Percentiles rank a stretch among this genome's conserved stretches.
Conservation (phyloP, 176 grass and related monocot species). For the Urochloa ruziziensis region DNA sequence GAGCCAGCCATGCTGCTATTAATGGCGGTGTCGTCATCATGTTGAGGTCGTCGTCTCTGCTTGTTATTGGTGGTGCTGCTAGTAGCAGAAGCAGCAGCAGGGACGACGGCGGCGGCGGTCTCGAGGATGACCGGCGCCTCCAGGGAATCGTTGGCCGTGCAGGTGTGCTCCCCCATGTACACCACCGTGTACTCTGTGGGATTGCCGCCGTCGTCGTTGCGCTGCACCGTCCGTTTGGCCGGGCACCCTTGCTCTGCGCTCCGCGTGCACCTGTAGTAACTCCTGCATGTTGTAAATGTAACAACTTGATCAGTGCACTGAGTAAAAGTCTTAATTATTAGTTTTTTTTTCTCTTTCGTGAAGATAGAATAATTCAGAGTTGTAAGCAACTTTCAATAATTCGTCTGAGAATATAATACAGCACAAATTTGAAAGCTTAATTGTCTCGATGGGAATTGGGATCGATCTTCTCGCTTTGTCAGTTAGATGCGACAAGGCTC, state of each 20-base stretch:
- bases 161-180: constrained; percentile 31
- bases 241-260: constrained; percentile 43
- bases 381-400: background rate
- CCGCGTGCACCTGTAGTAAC: constrained; percentile 60
- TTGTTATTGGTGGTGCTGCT: background rate
- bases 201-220: background rate
- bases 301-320: background rate
- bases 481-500: background rate
- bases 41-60: no score
- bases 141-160: background rate
- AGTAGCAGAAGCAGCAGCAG: no score
- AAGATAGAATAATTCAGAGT: background rate
- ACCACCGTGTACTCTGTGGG: constrained; percentile 22
- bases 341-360: background rate
- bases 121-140: constrained; percentile 42
- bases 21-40: background rate
- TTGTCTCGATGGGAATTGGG: background rate
- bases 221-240: constrained; percentile 55
- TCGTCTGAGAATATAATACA: background rate
- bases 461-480: no score
- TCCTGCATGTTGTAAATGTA: constrained; percentile 15
- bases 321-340: background rate
- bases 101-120: background rate
- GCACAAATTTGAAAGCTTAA: background rate
- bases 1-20: no score